These are phyloP conservation scores for Penicillium sp. DNA, from an alignment of 2,329 filamentous ascomycete genomes.

Conservation along the genomic window DNA sequence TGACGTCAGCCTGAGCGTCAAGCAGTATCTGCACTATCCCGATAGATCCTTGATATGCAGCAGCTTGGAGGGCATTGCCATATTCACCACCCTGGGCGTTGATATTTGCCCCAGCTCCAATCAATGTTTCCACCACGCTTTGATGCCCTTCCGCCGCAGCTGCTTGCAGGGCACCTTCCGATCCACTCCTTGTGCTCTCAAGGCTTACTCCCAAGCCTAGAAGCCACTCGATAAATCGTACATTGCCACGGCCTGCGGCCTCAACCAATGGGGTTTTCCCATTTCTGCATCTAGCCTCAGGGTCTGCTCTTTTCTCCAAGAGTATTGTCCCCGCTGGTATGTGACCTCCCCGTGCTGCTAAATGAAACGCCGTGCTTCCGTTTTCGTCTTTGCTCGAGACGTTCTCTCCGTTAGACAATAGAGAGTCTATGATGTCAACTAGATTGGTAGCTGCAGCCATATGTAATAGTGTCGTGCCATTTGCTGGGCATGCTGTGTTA, in stretches of 20 bases:
- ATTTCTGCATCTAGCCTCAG: background rate
- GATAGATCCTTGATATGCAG: background rate
- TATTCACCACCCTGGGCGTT: background rate
- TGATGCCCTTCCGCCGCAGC: background rate
- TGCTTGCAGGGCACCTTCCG: background rate
- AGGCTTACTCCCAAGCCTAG: background rate
- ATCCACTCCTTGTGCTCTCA: background rate
- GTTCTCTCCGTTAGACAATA: background rate
- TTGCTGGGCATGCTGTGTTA: background rate
- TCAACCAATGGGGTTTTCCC: background rate
- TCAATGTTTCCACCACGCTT: background rate
- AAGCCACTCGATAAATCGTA: constrained; percentile 6
- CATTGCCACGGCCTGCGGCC: background rate
- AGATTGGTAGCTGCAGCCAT: constrained; percentile 2
- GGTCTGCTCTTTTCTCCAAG: background rate
- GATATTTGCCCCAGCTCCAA: background rate
- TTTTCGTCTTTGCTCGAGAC: background rate
- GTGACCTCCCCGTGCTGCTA: constrained; percentile 2
- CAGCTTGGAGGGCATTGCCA: constrained; percentile 2
- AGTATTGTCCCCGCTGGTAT: background rate
- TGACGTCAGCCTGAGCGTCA: background rate
- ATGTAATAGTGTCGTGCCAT: background rate
- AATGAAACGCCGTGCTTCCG: background rate
- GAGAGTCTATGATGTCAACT: background rate
- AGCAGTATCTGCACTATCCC: background rate